Base-by-base conservation (phyloP, 2,329 filamentous ascomycete species). In the Colletotrichum shisoi region DNA sequence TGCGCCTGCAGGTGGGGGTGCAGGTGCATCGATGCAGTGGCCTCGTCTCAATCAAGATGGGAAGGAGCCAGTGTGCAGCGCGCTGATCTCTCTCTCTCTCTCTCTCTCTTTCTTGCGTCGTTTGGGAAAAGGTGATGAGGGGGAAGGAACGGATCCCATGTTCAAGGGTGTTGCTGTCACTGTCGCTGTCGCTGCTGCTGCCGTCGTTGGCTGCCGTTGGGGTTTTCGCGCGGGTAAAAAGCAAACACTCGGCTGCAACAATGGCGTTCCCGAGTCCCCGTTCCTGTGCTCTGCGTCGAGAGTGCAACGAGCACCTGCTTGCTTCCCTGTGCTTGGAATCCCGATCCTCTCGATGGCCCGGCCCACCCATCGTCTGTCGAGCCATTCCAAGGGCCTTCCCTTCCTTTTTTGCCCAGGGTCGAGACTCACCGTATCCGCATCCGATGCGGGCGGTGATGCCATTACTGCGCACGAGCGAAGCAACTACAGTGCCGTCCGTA, bases 401-500 rank as follows among this genome's bases (percentile, higher is more conserved):
- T 52, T 51, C 39, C 15, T 39, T 59, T 39, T 59, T 52, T 17
- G 31, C 31, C 19, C 17, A 44, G 15, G 31, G 21, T 19, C 53
- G 45, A 57, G 54, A 34, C 42, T 57, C 54, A 34, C 40, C 51
- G 24, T 17, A 51, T 45, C 44, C 39, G 27, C 31, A 59, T n/a
- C 34, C 17, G 21, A 31, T 52, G 61, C 44, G 37, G 64, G 24
- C 40, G 61, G 46, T 46, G 61, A 67, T 67, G 61, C 64, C 64
- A 67, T 67, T 37, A 44, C 39, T 21, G 52, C 21, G 17, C 44
- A 57, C 40, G 19, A 31, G 46, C 34, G 21, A 51, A 49, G 27
- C 56, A 40, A 31, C 42, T 13, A 34, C 19, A n/a, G n/a, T n/a
- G 27, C 31, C 19, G 51, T 27, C 31, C 19, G 51, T 27, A 53